phyloP scores from a whole-genome alignment of 441 rosid genomes.

The Adansonia grandidieri region DNA sequence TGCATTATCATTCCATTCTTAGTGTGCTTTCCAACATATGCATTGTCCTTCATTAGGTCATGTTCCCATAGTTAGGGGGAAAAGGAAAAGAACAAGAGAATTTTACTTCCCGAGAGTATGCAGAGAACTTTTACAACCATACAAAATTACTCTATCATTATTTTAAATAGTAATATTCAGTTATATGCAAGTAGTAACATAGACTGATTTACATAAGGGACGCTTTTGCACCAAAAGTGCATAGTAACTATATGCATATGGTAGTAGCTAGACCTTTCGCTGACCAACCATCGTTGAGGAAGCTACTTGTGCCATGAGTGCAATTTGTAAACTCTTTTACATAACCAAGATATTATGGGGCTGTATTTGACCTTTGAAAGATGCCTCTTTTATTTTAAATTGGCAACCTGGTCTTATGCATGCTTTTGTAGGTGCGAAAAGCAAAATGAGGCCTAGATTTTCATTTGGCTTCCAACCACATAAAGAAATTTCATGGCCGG shows the following conservation, averaged over 20 bases:
- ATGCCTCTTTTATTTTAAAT: conserved; percentile 10
- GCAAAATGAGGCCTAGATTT: conserved; percentile 63
- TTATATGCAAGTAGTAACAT: conserved; percentile 17
- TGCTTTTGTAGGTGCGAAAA: conserved; percentile 54
- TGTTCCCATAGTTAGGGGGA: neutral
- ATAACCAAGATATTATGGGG: neutral
- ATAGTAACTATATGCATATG: neutral
- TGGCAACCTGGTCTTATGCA: conserved; percentile 25
- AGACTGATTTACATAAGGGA: conserved; percentile 6
- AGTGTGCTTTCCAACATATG: neutral
- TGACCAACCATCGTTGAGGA: conserved; percentile 9
- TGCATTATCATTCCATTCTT: conserved; percentile 4
- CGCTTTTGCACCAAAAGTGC: neutral
- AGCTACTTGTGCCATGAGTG: neutral
- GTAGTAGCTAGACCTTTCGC: conserved; percentile 3
- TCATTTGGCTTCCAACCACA: conserved; percentile 50
- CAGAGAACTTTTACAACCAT: neutral
- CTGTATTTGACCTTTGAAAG: conserved; percentile 10
- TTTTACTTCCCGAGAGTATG: neutral
- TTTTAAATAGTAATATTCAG: neutral
- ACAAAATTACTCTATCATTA: neutral
- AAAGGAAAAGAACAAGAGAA: conserved; percentile 3
- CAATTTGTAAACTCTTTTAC: neutral
- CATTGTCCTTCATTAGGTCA: neutral
- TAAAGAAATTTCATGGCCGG: conserved; percentile 37